A percentile compares a stretch with the other conserved stretches of the same genome.
Conservation (phyloP, 2,329 filamentous ascomycete species). For the Keithomyces neogunnii region DNA sequence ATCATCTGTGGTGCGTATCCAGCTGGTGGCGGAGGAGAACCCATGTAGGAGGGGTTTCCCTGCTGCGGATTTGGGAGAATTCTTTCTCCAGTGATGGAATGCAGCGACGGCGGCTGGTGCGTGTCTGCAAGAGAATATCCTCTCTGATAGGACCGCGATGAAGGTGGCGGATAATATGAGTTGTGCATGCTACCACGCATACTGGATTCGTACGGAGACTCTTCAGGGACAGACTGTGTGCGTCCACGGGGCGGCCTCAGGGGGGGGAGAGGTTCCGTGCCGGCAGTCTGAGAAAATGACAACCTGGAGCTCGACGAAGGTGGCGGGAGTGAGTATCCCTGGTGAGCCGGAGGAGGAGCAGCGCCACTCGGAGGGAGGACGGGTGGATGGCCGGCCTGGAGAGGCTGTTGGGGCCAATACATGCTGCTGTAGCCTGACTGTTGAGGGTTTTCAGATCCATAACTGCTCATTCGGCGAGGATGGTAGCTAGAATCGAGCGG, state of each 20-base stretch:
- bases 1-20: constrained; percentile 22
- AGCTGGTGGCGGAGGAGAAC: constrained; percentile 22
- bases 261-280: constrained; percentile 28
- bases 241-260: constrained; percentile 28
- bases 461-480: constrained; percentile 22
- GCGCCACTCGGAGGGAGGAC: constrained; percentile 3
- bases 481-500: constrained; percentile 24
- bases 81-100: constrained; percentile 21
- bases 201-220: constrained; percentile 21
- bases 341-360: constrained; percentile 12
- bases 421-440: constrained; percentile 17
- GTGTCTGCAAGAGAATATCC: constrained; percentile 18
- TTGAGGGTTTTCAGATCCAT: constrained; percentile 17
- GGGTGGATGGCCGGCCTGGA: constrained; percentile 2
- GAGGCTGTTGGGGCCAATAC: constrained; percentile 27
- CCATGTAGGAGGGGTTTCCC: constrained; percentile 20
- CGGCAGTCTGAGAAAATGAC: constrained; percentile 26
- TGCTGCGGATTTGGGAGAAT: constrained; percentile 27
- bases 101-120: constrained; percentile 20
- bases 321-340: constrained; percentile 16
- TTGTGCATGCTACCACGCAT: constrained; percentile 20
- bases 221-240: constrained; percentile 25
- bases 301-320: constrained; percentile 19
- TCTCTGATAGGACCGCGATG: constrained; percentile 21
- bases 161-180: constrained; percentile 23